phyloP scores from a whole-genome alignment of 495 filamentous ascomycete species.

The Hamigera avellanea region DNA sequence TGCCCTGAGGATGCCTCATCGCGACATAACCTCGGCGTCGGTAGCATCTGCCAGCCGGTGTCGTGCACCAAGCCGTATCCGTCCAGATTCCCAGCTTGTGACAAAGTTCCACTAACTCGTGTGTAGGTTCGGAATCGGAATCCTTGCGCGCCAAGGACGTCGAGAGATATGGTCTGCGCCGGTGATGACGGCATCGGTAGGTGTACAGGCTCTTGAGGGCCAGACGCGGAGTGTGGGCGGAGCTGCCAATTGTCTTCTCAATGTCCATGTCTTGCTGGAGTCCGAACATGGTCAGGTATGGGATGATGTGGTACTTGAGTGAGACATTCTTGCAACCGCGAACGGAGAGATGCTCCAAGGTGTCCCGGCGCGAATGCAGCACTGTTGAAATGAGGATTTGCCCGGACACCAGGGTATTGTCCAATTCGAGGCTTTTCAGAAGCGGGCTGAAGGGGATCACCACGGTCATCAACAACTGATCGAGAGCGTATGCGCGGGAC shows the following conservation, averaged over 20 bases:
- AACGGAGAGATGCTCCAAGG: slow-evolving; percentile 46
- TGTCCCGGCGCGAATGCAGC: slow-evolving; percentile 38
- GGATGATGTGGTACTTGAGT: slow-evolving; percentile 52
- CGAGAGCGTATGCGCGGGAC: slow-evolving; percentile 44
- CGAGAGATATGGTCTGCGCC: slow-evolving; percentile 46
- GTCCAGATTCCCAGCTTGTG: slow-evolving; percentile 52
- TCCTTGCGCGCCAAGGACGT: slow-evolving; percentile 43
- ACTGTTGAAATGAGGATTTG: slow-evolving; percentile 42
- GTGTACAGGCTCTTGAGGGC: slow-evolving; percentile 50
- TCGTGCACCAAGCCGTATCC: slow-evolving; percentile 53
- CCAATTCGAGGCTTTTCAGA: slow-evolving; percentile 44
- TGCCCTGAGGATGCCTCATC: slow-evolving; percentile 39
- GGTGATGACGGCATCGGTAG: slow-evolving; percentile 50
- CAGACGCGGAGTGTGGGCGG: slow-evolving; percentile 24
- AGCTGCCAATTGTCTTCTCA: slow-evolving; percentile 22
- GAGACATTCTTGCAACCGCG: slow-evolving; percentile 56
- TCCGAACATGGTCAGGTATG: slow-evolving; percentile 41
- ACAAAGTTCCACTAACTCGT: slow-evolving; percentile 51
- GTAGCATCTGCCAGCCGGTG: slow-evolving; percentile 45
- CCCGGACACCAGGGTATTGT: slow-evolving; percentile 50
- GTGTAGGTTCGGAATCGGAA: slow-evolving; percentile 50
- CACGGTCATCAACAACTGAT: slow-evolving; percentile 44
- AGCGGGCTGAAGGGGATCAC: slow-evolving; percentile 43
- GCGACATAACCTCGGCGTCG: slow-evolving; percentile 46
- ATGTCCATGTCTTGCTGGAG: slow-evolving; percentile 34